These are phyloP conservation scores for Bruguiera hainesii DNA, from an alignment of 441 rosid genomes.

Conservation along the genomic window DNA sequence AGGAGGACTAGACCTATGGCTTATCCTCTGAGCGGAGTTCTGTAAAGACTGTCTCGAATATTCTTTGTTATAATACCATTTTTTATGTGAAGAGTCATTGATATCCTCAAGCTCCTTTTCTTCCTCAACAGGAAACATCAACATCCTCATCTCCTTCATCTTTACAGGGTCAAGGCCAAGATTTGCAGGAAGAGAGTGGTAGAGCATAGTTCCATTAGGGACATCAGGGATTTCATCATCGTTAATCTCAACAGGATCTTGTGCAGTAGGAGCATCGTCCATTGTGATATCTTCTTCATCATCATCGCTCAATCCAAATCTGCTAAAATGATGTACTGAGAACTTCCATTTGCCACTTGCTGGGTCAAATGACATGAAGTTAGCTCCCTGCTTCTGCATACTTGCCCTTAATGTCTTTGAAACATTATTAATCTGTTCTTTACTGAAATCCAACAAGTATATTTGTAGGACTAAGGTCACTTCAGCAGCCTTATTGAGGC, in stretches of 20 bases:
- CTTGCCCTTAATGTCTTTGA: constrained; percentile 44
- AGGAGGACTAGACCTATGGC: constrained; percentile 46
- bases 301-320: constrained; percentile 89
- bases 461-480: constrained; percentile 57
- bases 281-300: constrained; percentile 83
- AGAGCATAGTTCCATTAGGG: constrained; percentile 56
- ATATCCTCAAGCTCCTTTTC: constrained; percentile 49
- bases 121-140: constrained; percentile 64
- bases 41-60: constrained; percentile 40
- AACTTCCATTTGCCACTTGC: constrained; percentile 71
- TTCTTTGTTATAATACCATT: constrained; percentile 43
- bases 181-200: constrained; percentile 96
- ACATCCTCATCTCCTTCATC: constrained; percentile 84
- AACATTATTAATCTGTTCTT: constrained; percentile 29
- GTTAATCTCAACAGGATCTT: constrained; percentile 37
- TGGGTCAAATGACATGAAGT: constrained; percentile 62
- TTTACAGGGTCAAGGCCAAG: constrained; percentile 84
- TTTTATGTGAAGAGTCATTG: constrained; percentile 35
- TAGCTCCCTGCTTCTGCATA: constrained; percentile 73
- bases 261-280: constrained; percentile 55
- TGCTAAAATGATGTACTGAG: constrained; percentile 80
- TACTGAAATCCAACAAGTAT: constrained; percentile 24
- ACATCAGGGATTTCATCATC: constrained; percentile 40
- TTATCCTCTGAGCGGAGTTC: constrained; percentile 43
- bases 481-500: constrained; percentile 90